Conservation (phyloP, 768 basidiomycete genomes). For the Sutorius australiensis region DNA sequence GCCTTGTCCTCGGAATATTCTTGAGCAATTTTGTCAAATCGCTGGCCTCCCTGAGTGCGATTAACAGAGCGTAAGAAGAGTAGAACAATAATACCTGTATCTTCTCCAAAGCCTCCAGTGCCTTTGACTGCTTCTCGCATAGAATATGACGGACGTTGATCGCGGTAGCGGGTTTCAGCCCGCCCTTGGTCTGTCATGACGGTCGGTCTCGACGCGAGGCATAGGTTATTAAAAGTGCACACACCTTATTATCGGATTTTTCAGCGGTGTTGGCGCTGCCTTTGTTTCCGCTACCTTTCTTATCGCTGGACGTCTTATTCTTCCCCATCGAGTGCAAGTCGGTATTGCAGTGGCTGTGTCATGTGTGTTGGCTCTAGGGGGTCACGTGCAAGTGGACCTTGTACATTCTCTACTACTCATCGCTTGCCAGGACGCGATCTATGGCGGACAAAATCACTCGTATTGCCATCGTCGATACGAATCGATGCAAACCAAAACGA, state of each 20-base stretch:
- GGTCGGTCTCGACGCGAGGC: neutral
- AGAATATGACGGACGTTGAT: constrained; percentile 85
- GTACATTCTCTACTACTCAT: neutral
- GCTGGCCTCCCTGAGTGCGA: constrained; percentile 57
- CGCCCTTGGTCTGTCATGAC: constrained; percentile 46
- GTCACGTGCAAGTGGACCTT: constrained; percentile 17
- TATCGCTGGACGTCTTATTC: constrained; percentile 26
- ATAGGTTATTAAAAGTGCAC: constrained; percentile 1
- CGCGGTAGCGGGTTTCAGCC: constrained; percentile 73
- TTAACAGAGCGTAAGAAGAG: neutral
- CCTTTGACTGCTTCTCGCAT: constrained; percentile 84
- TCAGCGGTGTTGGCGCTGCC: constrained; percentile 12
- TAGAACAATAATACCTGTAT: constrained; percentile 53
- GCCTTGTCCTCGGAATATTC: constrained; percentile 92
- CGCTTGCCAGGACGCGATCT: constrained; percentile 3
- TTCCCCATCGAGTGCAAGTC: constrained; percentile 21
- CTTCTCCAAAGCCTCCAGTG: constrained; percentile 72
- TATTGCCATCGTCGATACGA: constrained; percentile 91
- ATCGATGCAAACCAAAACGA: constrained; percentile 94
- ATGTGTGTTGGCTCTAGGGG: neutral
- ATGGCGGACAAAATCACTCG: constrained; percentile 97
- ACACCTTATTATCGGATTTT: constrained; percentile 24
- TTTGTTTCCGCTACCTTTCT: constrained; percentile 22
- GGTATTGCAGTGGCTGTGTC: constrained; percentile 7
- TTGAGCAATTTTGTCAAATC: constrained; percentile 86